A percentile compares a stretch with the other conserved stretches of the same genome.
Evolutionary conservation across 1,139 yeast species (phyloP).

Genomic region (Candida albicans): DNA sequence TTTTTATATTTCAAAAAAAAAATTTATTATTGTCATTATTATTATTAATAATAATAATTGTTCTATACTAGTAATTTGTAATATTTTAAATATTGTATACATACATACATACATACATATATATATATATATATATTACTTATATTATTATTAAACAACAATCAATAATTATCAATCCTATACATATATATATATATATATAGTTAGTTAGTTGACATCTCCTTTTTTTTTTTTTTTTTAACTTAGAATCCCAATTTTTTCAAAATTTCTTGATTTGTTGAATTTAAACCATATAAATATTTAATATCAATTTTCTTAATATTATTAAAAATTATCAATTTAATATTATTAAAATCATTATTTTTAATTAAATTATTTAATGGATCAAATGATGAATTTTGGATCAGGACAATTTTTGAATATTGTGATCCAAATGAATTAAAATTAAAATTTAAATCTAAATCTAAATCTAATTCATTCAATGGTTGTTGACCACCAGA

Average conservation of each 20-base stretch:
- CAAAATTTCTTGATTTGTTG: conserved; percentile 21
- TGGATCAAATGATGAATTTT: conserved; percentile 68
- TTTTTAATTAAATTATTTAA: conserved; percentile 43
- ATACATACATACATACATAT: neutral
- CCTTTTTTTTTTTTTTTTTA: conserved; percentile 4
- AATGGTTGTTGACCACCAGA: conserved; percentile 31
- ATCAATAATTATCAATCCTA: too few species aligned
- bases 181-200: neutral
- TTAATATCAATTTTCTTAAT: conserved; percentile 34
- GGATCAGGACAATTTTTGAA: conserved; percentile 68
- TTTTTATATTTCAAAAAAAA: too few species aligned
- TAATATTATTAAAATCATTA: conserved; percentile 36
- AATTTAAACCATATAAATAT: conserved; percentile 30
- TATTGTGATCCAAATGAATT: conserved; percentile 82
- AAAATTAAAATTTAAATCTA: conserved; percentile 63
- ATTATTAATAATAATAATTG: too few species aligned
- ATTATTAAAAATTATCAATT: conserved; percentile 28
- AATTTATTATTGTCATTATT: too few species aligned
- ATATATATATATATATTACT: neutral
- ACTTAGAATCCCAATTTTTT: conserved; percentile 16
- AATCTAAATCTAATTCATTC: conserved; percentile 62
- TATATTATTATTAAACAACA: too few species aligned
- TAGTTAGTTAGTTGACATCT: neutral
- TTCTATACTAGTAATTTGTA: too few species aligned
- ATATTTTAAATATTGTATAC: too few species aligned